Conservation (phyloP, 1,139 yeast genomes). For the Suhomyces coccinellae region DNA sequence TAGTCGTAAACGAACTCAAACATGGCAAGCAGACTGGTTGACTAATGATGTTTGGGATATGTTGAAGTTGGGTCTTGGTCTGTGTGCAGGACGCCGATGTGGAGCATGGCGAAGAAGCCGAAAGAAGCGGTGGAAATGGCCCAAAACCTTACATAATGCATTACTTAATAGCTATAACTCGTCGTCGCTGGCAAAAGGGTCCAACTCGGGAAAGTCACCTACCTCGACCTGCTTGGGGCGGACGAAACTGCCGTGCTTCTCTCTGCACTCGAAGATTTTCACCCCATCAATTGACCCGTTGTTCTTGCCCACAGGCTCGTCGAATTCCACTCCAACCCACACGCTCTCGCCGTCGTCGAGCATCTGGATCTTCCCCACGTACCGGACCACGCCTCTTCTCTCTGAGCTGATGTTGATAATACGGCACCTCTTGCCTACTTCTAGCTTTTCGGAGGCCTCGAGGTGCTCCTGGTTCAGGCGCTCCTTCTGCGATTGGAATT, state of each 20-base stretch:
- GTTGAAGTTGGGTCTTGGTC: background rate
- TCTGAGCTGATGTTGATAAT: slow-evolving; percentile 48
- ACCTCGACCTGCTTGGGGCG: slow-evolving; percentile 50
- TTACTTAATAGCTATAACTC: slow-evolving; percentile 17
- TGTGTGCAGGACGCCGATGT: slow-evolving; percentile 9
- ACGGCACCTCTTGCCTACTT: slow-evolving; percentile 43
- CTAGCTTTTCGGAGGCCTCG: slow-evolving; percentile 24
- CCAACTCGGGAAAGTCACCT: slow-evolving; percentile 53
- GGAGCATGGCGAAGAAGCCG: no score
- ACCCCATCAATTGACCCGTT: slow-evolving; percentile 40
- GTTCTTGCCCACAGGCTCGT: slow-evolving; percentile 51
- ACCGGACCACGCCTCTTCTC: slow-evolving; percentile 68
- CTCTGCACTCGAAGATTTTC: slow-evolving; percentile 35
- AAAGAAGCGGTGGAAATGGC: background rate
- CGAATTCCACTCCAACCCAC: slow-evolving; percentile 54
- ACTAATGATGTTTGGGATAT: background rate
- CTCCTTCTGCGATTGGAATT: slow-evolving; percentile 31
- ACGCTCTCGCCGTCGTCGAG: slow-evolving; percentile 46
- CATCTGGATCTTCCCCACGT: slow-evolving; percentile 64
- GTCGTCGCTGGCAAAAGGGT: slow-evolving; percentile 43
- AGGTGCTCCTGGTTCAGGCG: slow-evolving; percentile 25
- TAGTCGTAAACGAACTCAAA: slow-evolving; percentile 40
- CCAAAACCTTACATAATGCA: background rate
- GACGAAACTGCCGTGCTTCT: slow-evolving; percentile 52
- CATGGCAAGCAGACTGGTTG: slow-evolving; percentile 16